A percentile compares a stretch with the other conserved stretches of the same genome.
phyloP scores from a whole-genome alignment of 2,329 filamentous ascomycete genomes.

The Fusarium humuli region DNA sequence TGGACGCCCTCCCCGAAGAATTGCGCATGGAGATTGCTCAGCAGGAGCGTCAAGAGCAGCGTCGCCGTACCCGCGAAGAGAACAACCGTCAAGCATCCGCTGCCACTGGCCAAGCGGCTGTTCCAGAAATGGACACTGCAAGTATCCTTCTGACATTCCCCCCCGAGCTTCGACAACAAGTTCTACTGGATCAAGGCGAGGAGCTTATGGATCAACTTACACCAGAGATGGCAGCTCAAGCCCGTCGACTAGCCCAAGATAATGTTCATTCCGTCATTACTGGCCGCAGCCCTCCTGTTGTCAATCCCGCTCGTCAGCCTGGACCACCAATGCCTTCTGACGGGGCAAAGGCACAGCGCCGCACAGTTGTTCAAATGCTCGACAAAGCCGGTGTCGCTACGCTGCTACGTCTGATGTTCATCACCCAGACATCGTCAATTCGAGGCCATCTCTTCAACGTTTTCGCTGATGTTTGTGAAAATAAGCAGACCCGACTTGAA shows the following conservation, averaged over 20 bases:
- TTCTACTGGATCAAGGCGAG: constrained; percentile 91
- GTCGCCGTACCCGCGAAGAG: constrained; percentile 87
- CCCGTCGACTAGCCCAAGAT: constrained; percentile 72
- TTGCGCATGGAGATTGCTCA: constrained; percentile 91
- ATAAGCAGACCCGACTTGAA: constrained; percentile 94
- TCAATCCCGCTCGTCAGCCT: constrained; percentile 33
- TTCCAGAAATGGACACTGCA: constrained; percentile 88
- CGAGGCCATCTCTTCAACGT: constrained; percentile 87
- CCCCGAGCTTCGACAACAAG: constrained; percentile 83
- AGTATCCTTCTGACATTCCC: constrained; percentile 93
- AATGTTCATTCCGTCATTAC: constrained; percentile 48
- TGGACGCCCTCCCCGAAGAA: constrained; percentile 91
- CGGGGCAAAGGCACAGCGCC: constrained; percentile 76
- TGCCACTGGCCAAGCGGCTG: constrained; percentile 63
- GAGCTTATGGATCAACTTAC: constrained; percentile 87
- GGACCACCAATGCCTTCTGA: constrained; percentile 54
- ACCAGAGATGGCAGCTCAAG: constrained; percentile 86
- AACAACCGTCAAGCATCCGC: constrained; percentile 74
- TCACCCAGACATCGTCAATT: constrained; percentile 88
- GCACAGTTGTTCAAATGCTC: constrained; percentile 93
- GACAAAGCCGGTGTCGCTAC: constrained; percentile 96
- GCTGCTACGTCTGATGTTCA: constrained; percentile 98
- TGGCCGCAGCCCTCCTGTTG: constrained; percentile 48
- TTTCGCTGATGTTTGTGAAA: constrained; percentile 91
- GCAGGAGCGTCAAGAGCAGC: constrained; percentile 89